Conservation (phyloP, 768 basidiomycete species). For the Termitomyces sp. region DNA sequence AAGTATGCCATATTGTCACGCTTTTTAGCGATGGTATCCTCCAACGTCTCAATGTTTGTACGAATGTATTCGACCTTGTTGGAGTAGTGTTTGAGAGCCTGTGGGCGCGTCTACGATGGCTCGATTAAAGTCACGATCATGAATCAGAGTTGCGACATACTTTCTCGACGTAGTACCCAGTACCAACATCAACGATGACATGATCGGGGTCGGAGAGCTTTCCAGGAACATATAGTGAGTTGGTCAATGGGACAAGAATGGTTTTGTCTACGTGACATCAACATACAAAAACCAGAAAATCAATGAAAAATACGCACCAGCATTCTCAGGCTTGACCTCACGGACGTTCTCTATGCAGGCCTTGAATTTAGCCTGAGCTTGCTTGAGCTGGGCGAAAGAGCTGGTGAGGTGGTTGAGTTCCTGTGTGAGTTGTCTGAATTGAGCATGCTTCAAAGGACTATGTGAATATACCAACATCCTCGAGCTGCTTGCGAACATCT, state of each 20-base stretch:
- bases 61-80: constrained; percentile 81
- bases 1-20: constrained; percentile 84
- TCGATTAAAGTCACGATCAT: background rate
- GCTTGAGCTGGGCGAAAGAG: constrained; percentile 90
- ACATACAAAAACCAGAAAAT: background rate
- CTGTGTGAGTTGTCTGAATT: constrained; percentile 38
- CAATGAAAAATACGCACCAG: constrained; percentile 44
- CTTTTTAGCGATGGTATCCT: constrained; percentile 89
- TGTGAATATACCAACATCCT: constrained; percentile 61
- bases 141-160: constrained; percentile 37
- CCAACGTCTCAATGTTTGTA: constrained; percentile 80
- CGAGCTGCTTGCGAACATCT: constrained; percentile 88
- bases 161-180: constrained; percentile 96
- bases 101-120: constrained; percentile 65
- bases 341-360: constrained; percentile 79
- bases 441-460: background rate
- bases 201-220: constrained; percentile 79
- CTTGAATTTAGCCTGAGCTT: constrained; percentile 91
- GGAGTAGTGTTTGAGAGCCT: constrained; percentile 81
- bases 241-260: constrained; percentile 89
- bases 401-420: constrained; percentile 90
- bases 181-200: constrained; percentile 94
- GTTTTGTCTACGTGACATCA: constrained; percentile 61
- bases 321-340: constrained; percentile 71
- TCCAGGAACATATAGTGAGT: constrained; percentile 94